phyloP scores from a whole-genome alignment of 2,329 filamentous ascomycete genomes.

The Penicillium sp. region DNA sequence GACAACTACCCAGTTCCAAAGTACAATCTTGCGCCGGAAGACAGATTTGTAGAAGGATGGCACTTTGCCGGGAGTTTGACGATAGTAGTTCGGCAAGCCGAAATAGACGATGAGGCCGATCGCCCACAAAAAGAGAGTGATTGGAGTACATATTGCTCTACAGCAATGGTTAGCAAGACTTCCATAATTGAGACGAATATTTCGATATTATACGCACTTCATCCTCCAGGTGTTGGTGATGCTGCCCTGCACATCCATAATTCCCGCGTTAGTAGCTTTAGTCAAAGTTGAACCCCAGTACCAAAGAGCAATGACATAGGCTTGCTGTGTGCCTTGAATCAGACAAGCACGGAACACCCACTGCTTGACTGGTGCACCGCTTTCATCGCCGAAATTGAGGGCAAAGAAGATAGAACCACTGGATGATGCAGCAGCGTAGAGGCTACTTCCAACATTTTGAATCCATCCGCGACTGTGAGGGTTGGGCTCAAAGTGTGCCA shows the following conservation, averaged over 20 bases:
- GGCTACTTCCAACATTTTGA: conserved; percentile 59
- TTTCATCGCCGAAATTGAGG: conserved; percentile 65
- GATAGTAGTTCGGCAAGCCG: conserved; percentile 66
- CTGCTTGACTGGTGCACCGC: conserved; percentile 59
- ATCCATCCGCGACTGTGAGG: conserved; percentile 49
- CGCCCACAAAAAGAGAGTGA: conserved; percentile 57
- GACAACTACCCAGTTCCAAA: conserved; percentile 65
- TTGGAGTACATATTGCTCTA: conserved; percentile 55
- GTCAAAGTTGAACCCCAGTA: conserved; percentile 62
- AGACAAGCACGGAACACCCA: conserved; percentile 67
- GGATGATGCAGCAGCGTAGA: conserved; percentile 62
- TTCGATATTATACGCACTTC: conserved; percentile 31
- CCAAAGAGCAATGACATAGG: conserved; percentile 64
- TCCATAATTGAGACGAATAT: neutral
- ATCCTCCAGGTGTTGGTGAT: conserved; percentile 47
- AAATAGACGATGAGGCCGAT: conserved; percentile 56
- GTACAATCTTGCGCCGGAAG: conserved; percentile 60
- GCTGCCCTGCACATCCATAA: conserved; percentile 34
- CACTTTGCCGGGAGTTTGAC: conserved; percentile 60
- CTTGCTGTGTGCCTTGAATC: conserved; percentile 65
- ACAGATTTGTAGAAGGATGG: conserved; percentile 64
- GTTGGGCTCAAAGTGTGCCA: conserved; percentile 55
- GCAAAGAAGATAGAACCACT: conserved; percentile 65
- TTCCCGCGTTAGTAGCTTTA: conserved; percentile 43
- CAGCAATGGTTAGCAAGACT: conserved; percentile 21